A percentile compares a stretch with the other conserved stretches of the same genome.
These are phyloP conservation scores for Trichoderma sp. DNA, from an alignment of 2,329 filamentous ascomycete genomes.

Conservation along the genomic window DNA sequence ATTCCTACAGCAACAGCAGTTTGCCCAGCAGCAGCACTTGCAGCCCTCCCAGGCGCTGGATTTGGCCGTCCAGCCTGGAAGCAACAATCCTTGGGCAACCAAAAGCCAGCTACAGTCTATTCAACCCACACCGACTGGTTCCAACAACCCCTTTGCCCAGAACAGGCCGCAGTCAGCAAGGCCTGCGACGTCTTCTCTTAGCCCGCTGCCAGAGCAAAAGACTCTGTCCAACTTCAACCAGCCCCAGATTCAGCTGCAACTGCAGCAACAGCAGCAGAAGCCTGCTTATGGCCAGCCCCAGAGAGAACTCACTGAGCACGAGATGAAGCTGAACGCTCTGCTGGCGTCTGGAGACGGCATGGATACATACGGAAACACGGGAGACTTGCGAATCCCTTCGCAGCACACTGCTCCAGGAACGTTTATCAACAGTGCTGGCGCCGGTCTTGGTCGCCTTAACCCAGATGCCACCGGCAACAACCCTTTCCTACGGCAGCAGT, in stretches of 20 bases:
- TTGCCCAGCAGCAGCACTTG: conserved; percentile 35
- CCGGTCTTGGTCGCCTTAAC: conserved; percentile 68
- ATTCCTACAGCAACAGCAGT: conserved; percentile 37
- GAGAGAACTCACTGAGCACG: conserved; percentile 59
- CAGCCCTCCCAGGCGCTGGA: conserved; percentile 47
- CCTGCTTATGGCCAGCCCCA: conserved; percentile 40
- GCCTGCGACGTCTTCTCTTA: conserved; percentile 65
- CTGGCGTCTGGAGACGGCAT: conserved; percentile 85
- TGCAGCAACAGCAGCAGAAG: conserved; percentile 36
- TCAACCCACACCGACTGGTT: conserved; percentile 83
- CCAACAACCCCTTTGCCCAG: conserved; percentile 96
- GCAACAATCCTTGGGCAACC: conserved; percentile 90
- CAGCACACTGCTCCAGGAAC: conserved; percentile 96
- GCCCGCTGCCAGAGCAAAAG: conserved; percentile 76
- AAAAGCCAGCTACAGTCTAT: conserved; percentile 56
- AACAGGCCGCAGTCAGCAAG: conserved; percentile 53
- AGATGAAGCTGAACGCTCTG: conserved; percentile 79
- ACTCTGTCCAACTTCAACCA: conserved; percentile 60
- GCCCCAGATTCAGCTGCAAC: conserved; percentile 46
- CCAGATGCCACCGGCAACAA: conserved; percentile 77
- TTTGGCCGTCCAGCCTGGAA: conserved; percentile 68
- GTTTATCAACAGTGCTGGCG: conserved; percentile 92
- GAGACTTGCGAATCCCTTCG: conserved; percentile 88
- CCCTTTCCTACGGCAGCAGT: conserved; percentile 82
- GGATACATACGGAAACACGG: conserved; percentile 97